These are phyloP conservation scores for Boletus bicolor DNA, from an alignment of 768 basidiomycete genomes.

Conservation along the genomic window DNA sequence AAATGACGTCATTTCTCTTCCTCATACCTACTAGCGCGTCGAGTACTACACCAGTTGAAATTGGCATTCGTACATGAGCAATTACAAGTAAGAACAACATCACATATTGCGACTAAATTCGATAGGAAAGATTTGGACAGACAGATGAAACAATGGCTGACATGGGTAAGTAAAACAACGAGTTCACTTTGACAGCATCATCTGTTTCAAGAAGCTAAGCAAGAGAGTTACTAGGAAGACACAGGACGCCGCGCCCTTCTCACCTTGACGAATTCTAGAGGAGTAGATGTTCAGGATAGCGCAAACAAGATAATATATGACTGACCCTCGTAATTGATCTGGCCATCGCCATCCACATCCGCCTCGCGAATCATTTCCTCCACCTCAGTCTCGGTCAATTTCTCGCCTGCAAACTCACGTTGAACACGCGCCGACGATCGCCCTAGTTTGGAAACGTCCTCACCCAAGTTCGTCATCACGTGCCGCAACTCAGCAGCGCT, in stretches of 20 bases:
- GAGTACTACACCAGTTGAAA: neutral
- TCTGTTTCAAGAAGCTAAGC: slow-evolving; percentile 38
- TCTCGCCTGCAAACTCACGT: slow-evolving; percentile 57
- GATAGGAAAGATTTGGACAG: slow-evolving; percentile 3
- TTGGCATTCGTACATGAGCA: slow-evolving; percentile 1
- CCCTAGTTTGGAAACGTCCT: slow-evolving; percentile 17
- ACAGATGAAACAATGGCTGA: slow-evolving; percentile 7
- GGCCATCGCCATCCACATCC: slow-evolving; percentile 92
- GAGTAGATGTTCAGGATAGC: neutral
- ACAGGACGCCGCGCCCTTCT: slow-evolving; percentile 8
- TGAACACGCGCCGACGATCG: neutral
- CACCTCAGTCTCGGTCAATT: slow-evolving; percentile 81
- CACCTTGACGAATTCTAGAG: slow-evolving; percentile 74
- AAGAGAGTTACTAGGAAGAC: slow-evolving; percentile 1
- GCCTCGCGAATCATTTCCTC: slow-evolving; percentile 98
- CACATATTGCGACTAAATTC: neutral
- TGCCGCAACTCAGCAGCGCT: slow-evolving; percentile 80
- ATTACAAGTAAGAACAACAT: slow-evolving; percentile 8
- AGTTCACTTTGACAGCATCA: slow-evolving; percentile 70
- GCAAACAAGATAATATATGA: neutral
- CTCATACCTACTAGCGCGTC: neutral
- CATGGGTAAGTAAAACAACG: slow-evolving; percentile 12
- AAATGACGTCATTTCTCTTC: slow-evolving; percentile 18
- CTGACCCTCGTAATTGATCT: slow-evolving; percentile 82
- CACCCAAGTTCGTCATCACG: slow-evolving; percentile 90